Evolutionary conservation across 352 stramenopile genomes (phyloP).

Genomic region (Phytophthora melonis): DNA sequence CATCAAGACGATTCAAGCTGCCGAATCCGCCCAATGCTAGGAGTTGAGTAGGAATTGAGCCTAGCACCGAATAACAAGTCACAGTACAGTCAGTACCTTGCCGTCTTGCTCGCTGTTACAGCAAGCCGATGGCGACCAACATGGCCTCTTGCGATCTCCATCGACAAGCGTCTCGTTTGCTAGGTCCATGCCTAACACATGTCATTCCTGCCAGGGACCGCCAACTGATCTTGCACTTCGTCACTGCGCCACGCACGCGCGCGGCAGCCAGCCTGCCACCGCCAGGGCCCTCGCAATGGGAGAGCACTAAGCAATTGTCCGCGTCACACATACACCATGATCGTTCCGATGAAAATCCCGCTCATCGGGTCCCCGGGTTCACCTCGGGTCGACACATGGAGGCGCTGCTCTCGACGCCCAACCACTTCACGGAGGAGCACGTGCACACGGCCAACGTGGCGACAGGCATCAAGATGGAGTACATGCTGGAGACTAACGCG

Average conservation of each 20-base stretch:
- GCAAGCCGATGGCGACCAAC: background rate
- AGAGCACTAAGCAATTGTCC: constrained; percentile 16
- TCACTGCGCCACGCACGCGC: constrained; percentile 4
- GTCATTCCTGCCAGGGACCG: constrained; percentile 17
- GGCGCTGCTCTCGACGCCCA: constrained; percentile 33
- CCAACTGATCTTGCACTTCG: constrained; percentile 14
- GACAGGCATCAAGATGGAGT: constrained; percentile 54
- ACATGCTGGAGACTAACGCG: constrained; percentile 36
- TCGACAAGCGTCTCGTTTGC: constrained; percentile 22
- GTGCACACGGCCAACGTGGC: constrained; percentile 37
- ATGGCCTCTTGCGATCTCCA: background rate
- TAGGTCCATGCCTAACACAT: constrained; percentile 31
- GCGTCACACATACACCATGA: constrained; percentile 3
- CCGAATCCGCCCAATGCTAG: background rate
- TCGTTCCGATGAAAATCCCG: constrained; percentile 29
- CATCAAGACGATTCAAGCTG: constrained; percentile 33
- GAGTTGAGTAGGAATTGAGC: too few species aligned
- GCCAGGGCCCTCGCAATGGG: too few species aligned
- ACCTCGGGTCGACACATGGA: constrained; percentile 41
- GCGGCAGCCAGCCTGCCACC: background rate
- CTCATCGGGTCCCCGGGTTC: constrained; percentile 32
- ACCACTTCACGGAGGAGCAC: constrained; percentile 36
- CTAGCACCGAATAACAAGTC: too few species aligned
- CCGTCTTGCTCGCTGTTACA: background rate
- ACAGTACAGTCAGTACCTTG: background rate